phyloP scores from a whole-genome alignment of 1,139 yeast genomes.

The Geotrichum restrictum region DNA sequence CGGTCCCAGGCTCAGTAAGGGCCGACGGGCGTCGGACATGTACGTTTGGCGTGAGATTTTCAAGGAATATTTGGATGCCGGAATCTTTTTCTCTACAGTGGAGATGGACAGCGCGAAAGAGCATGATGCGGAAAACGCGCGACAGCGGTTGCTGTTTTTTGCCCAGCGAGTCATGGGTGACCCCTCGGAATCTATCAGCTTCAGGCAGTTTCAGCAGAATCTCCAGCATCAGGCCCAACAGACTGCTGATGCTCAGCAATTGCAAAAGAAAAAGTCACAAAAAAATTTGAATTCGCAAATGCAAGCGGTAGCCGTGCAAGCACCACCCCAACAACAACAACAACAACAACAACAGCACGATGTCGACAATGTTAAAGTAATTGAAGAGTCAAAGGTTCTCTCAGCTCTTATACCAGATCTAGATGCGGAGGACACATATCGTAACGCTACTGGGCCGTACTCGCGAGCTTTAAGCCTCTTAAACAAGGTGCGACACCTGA shows the following conservation, averaged over 20 bases:
- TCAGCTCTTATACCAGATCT: not conserved
- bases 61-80: conserved; percentile 60
- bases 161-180: conserved; percentile 34
- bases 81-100: conserved; percentile 58
- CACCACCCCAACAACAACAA: no score
- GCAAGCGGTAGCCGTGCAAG: no score
- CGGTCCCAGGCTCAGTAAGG: not conserved
- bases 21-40: conserved; percentile 48
- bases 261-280: no score
- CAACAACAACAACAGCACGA: no score
- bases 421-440: conserved; percentile 3
- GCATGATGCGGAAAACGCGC: conserved; percentile 40
- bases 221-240: conserved; percentile 5
- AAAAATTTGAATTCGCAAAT: not conserved
- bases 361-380: no score
- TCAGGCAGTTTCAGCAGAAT: conserved; percentile 14
- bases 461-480: conserved; percentile 9
- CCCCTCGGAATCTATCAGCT: conserved; percentile 11
- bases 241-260: not conserved
- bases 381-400: not conserved
- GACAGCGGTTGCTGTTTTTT: conserved; percentile 43
- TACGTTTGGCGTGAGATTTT: conserved; percentile 71
- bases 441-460: conserved; percentile 5
- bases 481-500: not conserved
- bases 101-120: conserved; percentile 47